phyloP scores from a whole-genome alignment of 192 early-diverging fungal species.

The Gonapodya prolifera region DNA sequence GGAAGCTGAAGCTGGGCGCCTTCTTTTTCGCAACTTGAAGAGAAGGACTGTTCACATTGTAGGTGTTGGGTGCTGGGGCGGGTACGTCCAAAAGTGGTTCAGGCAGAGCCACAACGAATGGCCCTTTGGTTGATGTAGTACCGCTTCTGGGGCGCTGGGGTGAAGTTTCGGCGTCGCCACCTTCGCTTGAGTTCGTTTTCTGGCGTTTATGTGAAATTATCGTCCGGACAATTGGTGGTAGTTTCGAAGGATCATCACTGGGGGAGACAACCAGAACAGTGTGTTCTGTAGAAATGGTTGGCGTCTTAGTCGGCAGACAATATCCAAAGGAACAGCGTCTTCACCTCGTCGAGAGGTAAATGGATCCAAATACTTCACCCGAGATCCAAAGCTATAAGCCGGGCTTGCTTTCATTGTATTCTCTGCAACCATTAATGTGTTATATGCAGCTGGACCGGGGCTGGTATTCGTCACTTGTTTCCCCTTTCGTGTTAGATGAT shows the following conservation, averaged over 20 bases:
- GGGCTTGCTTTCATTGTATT: not conserved
- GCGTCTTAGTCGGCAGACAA: not conserved
- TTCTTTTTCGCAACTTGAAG: not conserved
- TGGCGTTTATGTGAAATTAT: not conserved
- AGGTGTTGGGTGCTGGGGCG: not conserved
- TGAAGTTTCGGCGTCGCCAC: not conserved
- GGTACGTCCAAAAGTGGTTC: not conserved
- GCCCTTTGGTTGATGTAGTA: not conserved
- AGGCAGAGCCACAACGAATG: not conserved
- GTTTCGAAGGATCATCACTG: not conserved
- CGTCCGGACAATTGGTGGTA: not conserved
- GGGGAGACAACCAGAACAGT: not conserved
- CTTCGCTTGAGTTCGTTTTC: not conserved
- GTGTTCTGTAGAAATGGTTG: not conserved
- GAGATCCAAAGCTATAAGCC: not conserved
- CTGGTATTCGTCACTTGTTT: not conserved
- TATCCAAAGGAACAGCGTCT: not conserved
- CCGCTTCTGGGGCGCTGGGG: not conserved
- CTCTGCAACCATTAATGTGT: not conserved
- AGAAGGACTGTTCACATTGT: not conserved
- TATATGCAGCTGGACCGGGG: not conserved
- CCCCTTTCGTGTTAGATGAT: not conserved
- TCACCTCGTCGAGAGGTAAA: not conserved
- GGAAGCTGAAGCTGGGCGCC: not conserved
- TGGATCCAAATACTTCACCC: not conserved